Conservation (phyloP, 208 protist genomes). For the Acanthamoeba divionensis region DNA sequence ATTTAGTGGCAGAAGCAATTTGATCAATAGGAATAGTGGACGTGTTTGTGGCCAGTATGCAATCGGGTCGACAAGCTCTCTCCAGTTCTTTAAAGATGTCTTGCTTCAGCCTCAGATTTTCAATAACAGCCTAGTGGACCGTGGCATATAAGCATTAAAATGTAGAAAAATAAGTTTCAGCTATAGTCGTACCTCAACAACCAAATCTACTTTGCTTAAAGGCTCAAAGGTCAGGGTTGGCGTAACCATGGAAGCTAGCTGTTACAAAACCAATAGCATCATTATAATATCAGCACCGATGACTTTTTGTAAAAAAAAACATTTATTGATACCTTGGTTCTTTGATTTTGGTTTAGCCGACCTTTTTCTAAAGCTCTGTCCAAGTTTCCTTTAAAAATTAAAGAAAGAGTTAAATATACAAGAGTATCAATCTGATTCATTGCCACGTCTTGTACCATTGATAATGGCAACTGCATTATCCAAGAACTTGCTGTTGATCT, state of each 20-base stretch:
- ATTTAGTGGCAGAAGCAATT: conserved; percentile 75
- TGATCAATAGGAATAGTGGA: conserved; percentile 79
- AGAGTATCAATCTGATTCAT: too few relatives aligned
- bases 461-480: conserved; percentile 59
- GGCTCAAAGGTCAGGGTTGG: conserved; percentile 1
- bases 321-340: background rate
- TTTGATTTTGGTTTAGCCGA: conserved; percentile 40
- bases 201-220: conserved; percentile 47
- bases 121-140: conserved; percentile 78
- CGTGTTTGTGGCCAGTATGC: conserved; percentile 81
- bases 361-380: background rate
- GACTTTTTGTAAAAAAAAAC: too few relatives aligned
- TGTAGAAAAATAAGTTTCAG: background rate
- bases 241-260: background rate
- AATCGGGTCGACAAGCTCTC: conserved; percentile 76
- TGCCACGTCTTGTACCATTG: background rate
- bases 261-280: too few relatives aligned
- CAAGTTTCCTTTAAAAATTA: conserved; percentile 41
- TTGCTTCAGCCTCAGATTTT: conserved; percentile 79
- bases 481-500: conserved; percentile 72
- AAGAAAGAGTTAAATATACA: too few relatives aligned
- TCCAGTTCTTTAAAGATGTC: conserved; percentile 82
- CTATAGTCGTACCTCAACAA: conserved; percentile 46
- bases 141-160: too few relatives aligned
- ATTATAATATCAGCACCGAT: too few relatives aligned